These are phyloP conservation scores for Cerrena zonata DNA, from an alignment of 1,284 basidiomycete genomes.

Conservation along the genomic window DNA sequence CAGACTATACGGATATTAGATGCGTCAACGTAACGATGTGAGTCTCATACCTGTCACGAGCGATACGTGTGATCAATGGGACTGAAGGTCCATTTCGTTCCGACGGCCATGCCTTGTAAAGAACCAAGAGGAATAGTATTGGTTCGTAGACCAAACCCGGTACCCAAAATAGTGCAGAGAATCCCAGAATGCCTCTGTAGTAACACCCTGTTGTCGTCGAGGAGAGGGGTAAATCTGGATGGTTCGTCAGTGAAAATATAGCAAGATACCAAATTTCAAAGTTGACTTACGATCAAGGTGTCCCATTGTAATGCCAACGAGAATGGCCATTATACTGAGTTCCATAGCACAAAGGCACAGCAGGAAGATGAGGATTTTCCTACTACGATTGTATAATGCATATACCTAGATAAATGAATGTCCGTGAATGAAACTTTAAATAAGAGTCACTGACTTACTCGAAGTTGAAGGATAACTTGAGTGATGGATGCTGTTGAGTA, in stretches of 20 bases:
- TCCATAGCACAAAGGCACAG: conserved; percentile 15
- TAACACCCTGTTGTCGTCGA: conserved; percentile 24
- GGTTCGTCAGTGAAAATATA: neutral
- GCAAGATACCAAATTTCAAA: neutral
- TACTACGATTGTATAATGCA: conserved; percentile 20
- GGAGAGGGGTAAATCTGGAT: conserved; percentile 19
- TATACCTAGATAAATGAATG: conserved; percentile 17
- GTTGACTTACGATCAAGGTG: conserved; percentile 15
- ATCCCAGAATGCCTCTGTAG: conserved; percentile 17
- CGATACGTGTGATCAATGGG: conserved; percentile 11
- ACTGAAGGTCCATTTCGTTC: conserved; percentile 1
- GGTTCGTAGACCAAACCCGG: conserved; percentile 25
- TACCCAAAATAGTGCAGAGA: conserved; percentile 24
- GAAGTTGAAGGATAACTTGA: conserved; percentile 15
- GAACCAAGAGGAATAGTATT: conserved; percentile 21
- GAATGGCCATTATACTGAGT: conserved; percentile 16
- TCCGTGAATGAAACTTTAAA: neutral
- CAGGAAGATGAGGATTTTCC: conserved; percentile 15
- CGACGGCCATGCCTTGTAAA: conserved; percentile 18
- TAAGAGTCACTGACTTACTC: conserved; percentile 7
- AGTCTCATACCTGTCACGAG: conserved; percentile 16
- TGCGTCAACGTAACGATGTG: neutral
- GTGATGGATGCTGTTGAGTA: neutral
- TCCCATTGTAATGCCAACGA: conserved; percentile 20
- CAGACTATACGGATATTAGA: conserved; percentile 10